Evolutionary conservation across 2,329 filamentous ascomycete species (phyloP), one percentile per base, ranked within the genome.

Genomic region (Pleurostoma richardsiae): DNA sequence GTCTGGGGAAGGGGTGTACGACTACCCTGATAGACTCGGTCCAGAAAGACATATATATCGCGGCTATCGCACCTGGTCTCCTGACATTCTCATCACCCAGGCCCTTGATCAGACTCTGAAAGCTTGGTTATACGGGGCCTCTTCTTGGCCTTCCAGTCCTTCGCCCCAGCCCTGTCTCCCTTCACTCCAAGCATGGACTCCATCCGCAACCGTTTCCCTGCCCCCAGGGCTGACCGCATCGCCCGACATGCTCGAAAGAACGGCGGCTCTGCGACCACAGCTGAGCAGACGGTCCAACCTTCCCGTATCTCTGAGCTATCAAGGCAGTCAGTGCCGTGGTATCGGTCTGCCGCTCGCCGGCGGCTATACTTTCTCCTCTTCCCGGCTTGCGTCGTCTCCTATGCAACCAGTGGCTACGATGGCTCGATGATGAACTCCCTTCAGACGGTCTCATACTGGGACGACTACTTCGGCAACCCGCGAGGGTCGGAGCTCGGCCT

Each of bases 341-440:
- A 65, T 48, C 50, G 51, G 10, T 64, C 60, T 4, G 53, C 56
- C 3, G 56, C 61, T 10, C 53, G 61, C 5, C 52, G 59, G 30
- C 52, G 49, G 3, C 58, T 67, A 0, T 67, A 66, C 44, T 52
- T 62, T 29, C 54, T 60, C 3, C 57, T 67, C 4, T 62, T 65
- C 39, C 61, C 63, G 3, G 63, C 63, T 2, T 59, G 59, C 29
- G 59, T 67, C 38, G 57, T 66, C 1, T 63, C 62, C 0, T 65
- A 65, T 30, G 62, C 44, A 29, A 73, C 60, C 1, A 60, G 49
- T 30, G 65, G 69, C 29, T 72, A 73, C 44, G 72, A 77, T 47
- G 69, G 70, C 3, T 77, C 72, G 3, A 74, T 80, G 63, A 65
- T 80, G 60, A 80, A 80, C 49, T 76, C 74, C 0, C 66, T 83